Conservation (phyloP, 2,329 filamentous ascomycete genomes). For the Arthrinium phaeospermum region DNA sequence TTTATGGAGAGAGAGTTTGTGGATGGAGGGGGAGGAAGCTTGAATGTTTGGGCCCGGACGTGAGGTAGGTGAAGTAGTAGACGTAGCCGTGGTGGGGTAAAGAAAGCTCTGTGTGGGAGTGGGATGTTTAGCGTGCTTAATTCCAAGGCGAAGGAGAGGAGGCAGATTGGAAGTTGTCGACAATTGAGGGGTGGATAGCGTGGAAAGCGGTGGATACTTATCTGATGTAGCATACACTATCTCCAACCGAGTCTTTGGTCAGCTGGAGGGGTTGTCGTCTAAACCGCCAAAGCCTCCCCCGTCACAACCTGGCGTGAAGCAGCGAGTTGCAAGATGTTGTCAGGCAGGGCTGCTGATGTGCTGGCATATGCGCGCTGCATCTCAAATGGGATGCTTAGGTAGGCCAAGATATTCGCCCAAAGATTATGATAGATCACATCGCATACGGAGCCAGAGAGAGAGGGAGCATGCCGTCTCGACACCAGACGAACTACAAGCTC, state of each 20-base stretch:
- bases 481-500: background rate
- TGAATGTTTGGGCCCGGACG: background rate
- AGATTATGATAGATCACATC: conserved; percentile 4
- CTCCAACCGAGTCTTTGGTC: background rate
- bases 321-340: background rate
- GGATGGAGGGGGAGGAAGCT: conserved; percentile 3
- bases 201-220: conserved; percentile 18
- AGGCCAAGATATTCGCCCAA: conserved; percentile 2
- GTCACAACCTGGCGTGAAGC: background rate
- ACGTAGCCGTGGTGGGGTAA: conserved; percentile 17
- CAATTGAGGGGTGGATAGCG: conserved; percentile 16
- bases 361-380: conserved; percentile 9
- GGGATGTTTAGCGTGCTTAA: conserved; percentile 19
- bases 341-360: conserved; percentile 12
- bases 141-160: background rate
- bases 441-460: background rate
- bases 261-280: background rate
- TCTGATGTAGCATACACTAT: background rate
- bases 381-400: background rate
- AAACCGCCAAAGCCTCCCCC: background rate
- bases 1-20: conserved; percentile 22
- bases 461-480: background rate
- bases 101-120: conserved; percentile 16
- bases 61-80: conserved; percentile 2
- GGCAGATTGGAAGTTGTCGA: conserved; percentile 8